Percentiles rank a stretch among this genome's conserved stretches.
phyloP scores from a whole-genome alignment of 257 asterid genomes.

The Solanum clarkiae region DNA sequence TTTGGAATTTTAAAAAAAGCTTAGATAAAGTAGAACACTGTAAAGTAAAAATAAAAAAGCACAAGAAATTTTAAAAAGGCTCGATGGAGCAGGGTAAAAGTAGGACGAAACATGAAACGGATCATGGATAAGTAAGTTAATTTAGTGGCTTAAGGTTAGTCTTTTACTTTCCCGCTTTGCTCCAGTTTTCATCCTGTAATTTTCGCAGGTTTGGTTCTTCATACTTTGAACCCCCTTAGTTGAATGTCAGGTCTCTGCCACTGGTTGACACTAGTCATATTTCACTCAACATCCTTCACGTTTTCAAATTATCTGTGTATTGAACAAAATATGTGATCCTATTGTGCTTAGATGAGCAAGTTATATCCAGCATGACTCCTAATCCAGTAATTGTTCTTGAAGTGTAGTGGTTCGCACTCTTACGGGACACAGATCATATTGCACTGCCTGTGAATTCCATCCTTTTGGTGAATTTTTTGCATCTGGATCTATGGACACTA shows the following conservation, averaged over 20 bases:
- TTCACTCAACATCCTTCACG: not conserved
- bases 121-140: not conserved
- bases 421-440: constrained; percentile 95
- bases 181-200: not conserved
- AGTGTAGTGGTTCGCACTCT: constrained; percentile 93
- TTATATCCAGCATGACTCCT: constrained; percentile 8
- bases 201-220: not conserved
- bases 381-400: constrained; percentile 32
- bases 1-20: not conserved
- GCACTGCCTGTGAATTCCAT: constrained; percentile 93
- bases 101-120: not conserved
- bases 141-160: not conserved
- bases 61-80: not conserved
- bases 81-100: not conserved
- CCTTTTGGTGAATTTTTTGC: constrained; percentile 99
- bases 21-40: not conserved
- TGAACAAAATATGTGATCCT: not conserved
- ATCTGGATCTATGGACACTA: constrained; percentile 98
- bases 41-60: not conserved
- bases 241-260: not conserved
- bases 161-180: not conserved
- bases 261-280: not conserved
- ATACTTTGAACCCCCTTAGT: not conserved
- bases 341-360: not conserved
- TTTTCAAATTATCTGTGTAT: not conserved